Evolutionary conservation across 2,329 filamentous ascomycete species (phyloP).

Genomic region (Xylariaceae sp.): DNA sequence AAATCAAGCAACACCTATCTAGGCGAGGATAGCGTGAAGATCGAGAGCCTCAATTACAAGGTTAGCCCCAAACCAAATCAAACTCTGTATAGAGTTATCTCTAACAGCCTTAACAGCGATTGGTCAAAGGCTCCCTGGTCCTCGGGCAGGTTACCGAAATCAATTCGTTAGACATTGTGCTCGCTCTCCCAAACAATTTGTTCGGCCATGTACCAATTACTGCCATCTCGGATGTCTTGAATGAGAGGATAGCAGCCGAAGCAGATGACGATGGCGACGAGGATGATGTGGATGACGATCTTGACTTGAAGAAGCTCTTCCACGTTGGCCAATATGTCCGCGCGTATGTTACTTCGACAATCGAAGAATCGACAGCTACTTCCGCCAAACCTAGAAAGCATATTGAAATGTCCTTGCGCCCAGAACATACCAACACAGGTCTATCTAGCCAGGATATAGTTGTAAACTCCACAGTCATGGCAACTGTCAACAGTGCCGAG

Average conservation of each 20-base stretch:
- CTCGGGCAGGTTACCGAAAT: constrained; percentile 86
- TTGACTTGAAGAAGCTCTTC: constrained; percentile 78
- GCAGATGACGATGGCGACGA: constrained; percentile 56
- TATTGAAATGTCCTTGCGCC: constrained; percentile 86
- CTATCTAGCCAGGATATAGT: constrained; percentile 74
- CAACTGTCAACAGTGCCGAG: constrained; percentile 86
- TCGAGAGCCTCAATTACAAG: constrained; percentile 90
- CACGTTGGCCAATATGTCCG: constrained; percentile 84
- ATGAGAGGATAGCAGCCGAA: constrained; percentile 72
- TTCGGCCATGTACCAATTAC: constrained; percentile 88
- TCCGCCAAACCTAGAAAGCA: constrained; percentile 71
- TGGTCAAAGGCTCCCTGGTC: constrained; percentile 83
- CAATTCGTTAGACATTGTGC: constrained; percentile 74
- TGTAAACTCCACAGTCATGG: constrained; percentile 78
- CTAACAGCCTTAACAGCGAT: constrained; percentile 70
- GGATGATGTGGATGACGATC: constrained; percentile 56
- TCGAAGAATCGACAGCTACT: constrained; percentile 59
- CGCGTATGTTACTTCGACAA: constrained; percentile 78
- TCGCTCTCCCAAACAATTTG: constrained; percentile 91
- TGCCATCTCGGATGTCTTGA: constrained; percentile 83
- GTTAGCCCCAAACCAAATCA: constrained; percentile 49
- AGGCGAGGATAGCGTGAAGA: constrained; percentile 64
- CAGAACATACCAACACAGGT: constrained; percentile 75
- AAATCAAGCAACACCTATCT: constrained; percentile 56
- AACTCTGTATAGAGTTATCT: constrained; percentile 6